phyloP scores from a whole-genome alignment of 202 grass and related monocot species.

The Carex arenaria region DNA sequence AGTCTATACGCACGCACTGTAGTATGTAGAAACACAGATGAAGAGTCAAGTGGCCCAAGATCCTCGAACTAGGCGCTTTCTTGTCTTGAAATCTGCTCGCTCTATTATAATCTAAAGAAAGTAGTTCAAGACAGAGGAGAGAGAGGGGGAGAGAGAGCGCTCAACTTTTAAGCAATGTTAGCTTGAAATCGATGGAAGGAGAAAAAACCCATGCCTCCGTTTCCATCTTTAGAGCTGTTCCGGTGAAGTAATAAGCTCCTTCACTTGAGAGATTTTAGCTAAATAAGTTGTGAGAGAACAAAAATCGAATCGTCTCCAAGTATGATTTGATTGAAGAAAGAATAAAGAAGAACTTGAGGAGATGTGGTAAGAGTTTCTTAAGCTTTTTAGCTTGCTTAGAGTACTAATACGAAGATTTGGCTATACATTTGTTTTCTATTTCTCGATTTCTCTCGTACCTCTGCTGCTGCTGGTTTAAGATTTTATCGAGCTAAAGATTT shows the following conservation, averaged over 20 bases:
- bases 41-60: not conserved
- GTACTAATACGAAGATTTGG: not conserved
- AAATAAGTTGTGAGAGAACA: too few relatives aligned
- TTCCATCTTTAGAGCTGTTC: not conserved
- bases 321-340: too few relatives aligned
- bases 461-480: too few relatives aligned
- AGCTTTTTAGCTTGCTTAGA: not conserved
- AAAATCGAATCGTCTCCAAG: too few relatives aligned
- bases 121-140: not conserved
- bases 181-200: conserved; percentile 11
- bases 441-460: not conserved
- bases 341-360: not conserved
- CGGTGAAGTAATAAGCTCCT: too few relatives aligned
- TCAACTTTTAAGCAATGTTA: conserved; percentile 19
- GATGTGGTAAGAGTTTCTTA: conserved; percentile 1
- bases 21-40: too few relatives aligned
- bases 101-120: not conserved
- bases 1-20: too few relatives aligned
- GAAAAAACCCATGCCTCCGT: not conserved
- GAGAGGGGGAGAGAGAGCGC: not conserved
- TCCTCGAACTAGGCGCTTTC: conserved; percentile 12
- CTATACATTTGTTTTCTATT: not conserved
- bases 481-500: not conserved
- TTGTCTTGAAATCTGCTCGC: conserved; percentile 14
- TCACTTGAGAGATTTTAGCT: too few relatives aligned